Conservation (phyloP, 768 basidiomycete species). For the Lactarius vividus region DNA sequence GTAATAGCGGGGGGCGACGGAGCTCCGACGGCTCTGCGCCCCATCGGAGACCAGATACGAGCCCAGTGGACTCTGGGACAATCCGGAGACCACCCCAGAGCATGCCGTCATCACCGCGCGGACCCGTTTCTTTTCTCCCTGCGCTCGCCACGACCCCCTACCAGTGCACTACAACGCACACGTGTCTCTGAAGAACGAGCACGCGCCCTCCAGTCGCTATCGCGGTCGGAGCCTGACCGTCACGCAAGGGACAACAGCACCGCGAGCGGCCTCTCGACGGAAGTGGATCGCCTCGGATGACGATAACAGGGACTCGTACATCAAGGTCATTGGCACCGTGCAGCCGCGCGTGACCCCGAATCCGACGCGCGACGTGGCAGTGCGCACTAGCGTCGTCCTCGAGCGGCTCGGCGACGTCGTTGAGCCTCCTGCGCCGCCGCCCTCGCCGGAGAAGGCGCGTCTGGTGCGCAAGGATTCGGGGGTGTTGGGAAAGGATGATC, state of each 20-base stretch:
- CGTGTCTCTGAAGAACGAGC: not conserved
- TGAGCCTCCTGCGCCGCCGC: not conserved
- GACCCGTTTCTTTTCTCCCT: not conserved
- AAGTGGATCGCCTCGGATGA: slow-evolving; percentile 26
- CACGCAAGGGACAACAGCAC: not conserved
- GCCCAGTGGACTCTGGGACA: not conserved
- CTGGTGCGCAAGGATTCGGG: slow-evolving; percentile 19
- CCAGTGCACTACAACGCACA: not conserved
- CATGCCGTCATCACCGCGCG: not conserved
- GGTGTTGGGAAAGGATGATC: slow-evolving; percentile 15
- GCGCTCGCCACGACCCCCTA: not conserved
- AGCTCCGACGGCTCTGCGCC: not conserved
- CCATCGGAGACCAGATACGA: not conserved
- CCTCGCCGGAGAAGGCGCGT: not conserved
- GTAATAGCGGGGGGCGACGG: not conserved
- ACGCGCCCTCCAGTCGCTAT: not conserved
- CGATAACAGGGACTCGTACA: not conserved
- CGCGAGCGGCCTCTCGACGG: slow-evolving; percentile 7
- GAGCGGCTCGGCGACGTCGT: slow-evolving; percentile 3
- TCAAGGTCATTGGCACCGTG: slow-evolving; percentile 15
- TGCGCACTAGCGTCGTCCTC: slow-evolving; percentile 19
- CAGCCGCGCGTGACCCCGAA: slow-evolving; percentile 14
- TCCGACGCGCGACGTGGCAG: not conserved
- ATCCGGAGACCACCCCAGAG: not conserved
- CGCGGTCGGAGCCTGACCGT: not conserved